Evolutionary conservation across 2,329 filamentous ascomycete genomes (phyloP), one percentile per base, ranked within the genome.

Genomic region (Aaosphaeria arxii): DNA sequence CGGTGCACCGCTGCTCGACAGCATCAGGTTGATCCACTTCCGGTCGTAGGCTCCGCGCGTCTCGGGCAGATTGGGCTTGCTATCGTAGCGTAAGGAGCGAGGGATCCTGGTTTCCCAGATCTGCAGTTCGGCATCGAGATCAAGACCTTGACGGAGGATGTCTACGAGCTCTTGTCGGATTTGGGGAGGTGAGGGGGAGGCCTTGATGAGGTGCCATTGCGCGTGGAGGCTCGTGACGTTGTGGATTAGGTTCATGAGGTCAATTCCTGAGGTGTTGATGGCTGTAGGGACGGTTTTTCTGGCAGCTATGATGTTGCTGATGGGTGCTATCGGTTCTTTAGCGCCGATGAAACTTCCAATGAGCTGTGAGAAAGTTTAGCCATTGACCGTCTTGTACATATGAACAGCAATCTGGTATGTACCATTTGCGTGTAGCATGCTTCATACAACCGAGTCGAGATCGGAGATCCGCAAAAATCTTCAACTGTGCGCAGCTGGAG

Each of bases 391-490:
- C 2, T 24, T 24, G 17, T 24, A 24, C 17, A 24, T 24, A 24
- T 24, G 17, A 24, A 24, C 17, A 24, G 17, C 17, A 24, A 24
- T 24, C 3, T 24, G 17, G 17, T 2, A 24, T 11, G 53, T 54
- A 60, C 61, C 57, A 64, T 60, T 48, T 61, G 63, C 4, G 55
- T 38, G 45, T 59, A 63, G 5, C 55, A 49, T 41, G 61, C 55
- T 50, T 67, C 61, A 45, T 63, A 67, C 3, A 67, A 39, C 43
- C 54, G 51, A 11, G 61, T 56, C 11, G 62, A 62, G 24, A 63
- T 45, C 2, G 53, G 47, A 13, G 64, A 56, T n/a, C 49, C 56
- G 39, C 56, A 62, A 38, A 55, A 62, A 11, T 63, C 44, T 7
- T 63, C 53, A 17, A 62, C 46, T 7, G 58, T 49, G 13, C 63